Evolutionary conservation across 495 filamentous ascomycete genomes (phyloP).

Genomic region (Xylaria flabelliformis): DNA sequence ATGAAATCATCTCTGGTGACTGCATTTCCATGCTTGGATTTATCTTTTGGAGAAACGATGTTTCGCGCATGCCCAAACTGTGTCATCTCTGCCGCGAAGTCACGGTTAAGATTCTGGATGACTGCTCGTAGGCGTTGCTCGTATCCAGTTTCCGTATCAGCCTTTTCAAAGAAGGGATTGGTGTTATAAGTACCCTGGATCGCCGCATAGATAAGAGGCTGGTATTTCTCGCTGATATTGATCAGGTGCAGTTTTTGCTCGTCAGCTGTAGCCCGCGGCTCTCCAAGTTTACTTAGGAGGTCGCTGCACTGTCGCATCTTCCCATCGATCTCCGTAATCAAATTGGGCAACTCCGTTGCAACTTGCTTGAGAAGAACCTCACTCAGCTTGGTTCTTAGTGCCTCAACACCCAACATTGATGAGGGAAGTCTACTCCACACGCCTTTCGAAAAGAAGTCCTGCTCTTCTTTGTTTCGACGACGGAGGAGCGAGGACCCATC

Average conservation of each 20-base stretch:
- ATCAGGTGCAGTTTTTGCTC: constrained; percentile 63
- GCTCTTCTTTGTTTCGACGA: constrained; percentile 40
- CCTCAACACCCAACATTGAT: constrained; percentile 54
- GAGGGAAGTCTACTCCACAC: constrained; percentile 51
- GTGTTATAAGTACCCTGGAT: constrained; percentile 61
- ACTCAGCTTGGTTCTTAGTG: constrained; percentile 60
- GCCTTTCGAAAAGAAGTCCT: constrained; percentile 48
- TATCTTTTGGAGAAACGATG: constrained; percentile 30
- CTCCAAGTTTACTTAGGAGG: constrained; percentile 55
- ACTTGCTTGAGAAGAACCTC: constrained; percentile 64
- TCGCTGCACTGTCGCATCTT: constrained; percentile 42
- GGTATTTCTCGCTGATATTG: constrained; percentile 58
- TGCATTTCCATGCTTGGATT: background rate
- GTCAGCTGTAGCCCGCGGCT: constrained; percentile 49
- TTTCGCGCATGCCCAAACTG: constrained; percentile 51
- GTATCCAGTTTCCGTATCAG: constrained; percentile 42
- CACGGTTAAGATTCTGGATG: constrained; percentile 60
- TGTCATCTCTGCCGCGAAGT: constrained; percentile 60
- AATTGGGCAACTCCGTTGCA: constrained; percentile 58
- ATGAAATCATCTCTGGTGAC: constrained; percentile 47
- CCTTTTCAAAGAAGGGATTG: constrained; percentile 60
- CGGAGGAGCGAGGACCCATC: constrained; percentile 31
- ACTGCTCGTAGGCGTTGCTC: constrained; percentile 64
- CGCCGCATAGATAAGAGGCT: constrained; percentile 55
- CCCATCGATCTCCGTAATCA: constrained; percentile 63